These are phyloP conservation scores for Colletotrichum sp. DNA, from an alignment of 2,329 filamentous ascomycete genomes.

Conservation along the genomic window DNA sequence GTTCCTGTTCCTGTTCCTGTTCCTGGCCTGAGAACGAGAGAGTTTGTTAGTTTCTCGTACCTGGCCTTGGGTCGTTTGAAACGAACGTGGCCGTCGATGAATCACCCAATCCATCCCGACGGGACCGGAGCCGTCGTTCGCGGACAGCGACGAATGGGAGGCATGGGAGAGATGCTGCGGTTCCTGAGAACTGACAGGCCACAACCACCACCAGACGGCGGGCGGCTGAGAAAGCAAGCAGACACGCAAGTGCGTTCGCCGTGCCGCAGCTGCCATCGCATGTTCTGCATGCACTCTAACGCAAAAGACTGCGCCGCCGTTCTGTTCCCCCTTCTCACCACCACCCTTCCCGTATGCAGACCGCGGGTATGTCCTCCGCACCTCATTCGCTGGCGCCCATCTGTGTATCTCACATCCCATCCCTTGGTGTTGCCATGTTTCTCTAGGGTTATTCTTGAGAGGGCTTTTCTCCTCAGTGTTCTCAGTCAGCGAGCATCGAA, in stretches of 20 bases:
- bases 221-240: background rate
- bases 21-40: background rate
- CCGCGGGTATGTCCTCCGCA: background rate
- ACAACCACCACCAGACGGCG: background rate
- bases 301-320: background rate
- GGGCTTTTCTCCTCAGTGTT: background rate
- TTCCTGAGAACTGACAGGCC: background rate
- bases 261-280: slow-evolving; percentile 1
- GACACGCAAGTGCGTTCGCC: background rate
- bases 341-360: background rate
- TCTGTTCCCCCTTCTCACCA: background rate
- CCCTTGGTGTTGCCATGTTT: background rate
- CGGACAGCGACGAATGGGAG: background rate
- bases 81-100: background rate
- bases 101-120: background rate
- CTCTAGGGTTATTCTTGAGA: background rate
- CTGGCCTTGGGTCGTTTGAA: background rate
- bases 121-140: background rate
- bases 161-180: background rate
- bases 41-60: background rate
- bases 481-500: background rate
- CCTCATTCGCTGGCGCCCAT: background rate
- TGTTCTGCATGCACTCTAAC: slow-evolving; percentile 3
- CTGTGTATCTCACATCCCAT: background rate
- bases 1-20: background rate